Evolutionary conservation across 176 grass and related monocot species (phyloP).

Genomic region (Zea mays): Zm-B73-REFERENCE-NAM-5.0 NC_050097.1:48993001-48993500

Average conservation of each 20-base stretch:
- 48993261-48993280: constrained; percentile 10
- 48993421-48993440: constrained; percentile 20
- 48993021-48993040: constrained; percentile 5
- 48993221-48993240: constrained; percentile 78
- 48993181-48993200: neutral
- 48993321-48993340: neutral
- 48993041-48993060: neutral
- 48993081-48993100: neutral
- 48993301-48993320: neutral
- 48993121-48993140: neutral
- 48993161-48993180: neutral
- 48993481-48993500: neutral
- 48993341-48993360: constrained; percentile 83
- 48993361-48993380: constrained; percentile 84
- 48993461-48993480: neutral
- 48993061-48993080: neutral
- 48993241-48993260: constrained; percentile 52
- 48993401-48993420: neutral
- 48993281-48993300: neutral
- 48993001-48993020: neutral
- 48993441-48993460: constrained; percentile 17
- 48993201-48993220: constrained; percentile 69
- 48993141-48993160: neutral
- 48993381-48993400: constrained; percentile 41
- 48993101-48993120: neutral